Evolutionary conservation across 1,284 basidiomycete species (phyloP), one percentile per base, ranked within the genome.

Genomic region (Ceratobasidium sp.): DNA sequence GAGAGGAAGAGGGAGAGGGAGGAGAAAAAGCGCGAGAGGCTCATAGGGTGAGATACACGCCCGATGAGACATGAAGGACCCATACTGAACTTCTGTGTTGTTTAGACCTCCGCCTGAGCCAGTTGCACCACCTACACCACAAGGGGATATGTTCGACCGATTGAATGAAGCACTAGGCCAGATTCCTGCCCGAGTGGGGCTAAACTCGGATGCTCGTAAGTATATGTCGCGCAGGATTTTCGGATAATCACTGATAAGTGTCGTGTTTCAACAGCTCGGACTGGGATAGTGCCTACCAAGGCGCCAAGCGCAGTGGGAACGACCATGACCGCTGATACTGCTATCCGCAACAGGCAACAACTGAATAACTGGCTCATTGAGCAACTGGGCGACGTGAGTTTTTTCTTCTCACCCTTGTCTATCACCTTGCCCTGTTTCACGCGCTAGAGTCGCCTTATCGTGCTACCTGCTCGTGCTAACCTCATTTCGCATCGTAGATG

Each of bases 281-380:
- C 35, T 13, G 66, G 66, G 8, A 58, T 69, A 35, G 41, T 69
- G 35, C 66, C 66, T 2, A 52, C 52, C 14, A 26, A 52, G 32
- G 41, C 66, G 7, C 14, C 66, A 3, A 69, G 52, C 35, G 66
- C 58, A 7, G 66, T 54, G 7, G 52, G 26, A 14, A 44, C 41
- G 14, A 41, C n/a, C 13, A 41, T 32, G 1, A 54, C 38, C 11
- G 58, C 32, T 4, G 59, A 62, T 13, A 44, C 41, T 16, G 66
- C 66, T 6, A 30, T 58, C 32, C 66, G 66, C 2, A 69, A n/a
- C 13, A 54, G 66, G 32, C 50, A 55, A 47, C 66, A 69, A 18
- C 49, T 69, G 7, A 69, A 69, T 43, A 69, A 58, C 41, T 69
- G 66, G 66, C 43, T 69, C 21, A 47, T 43, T 23, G 66, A 69